Evolutionary conservation across 257 asterid genomes (phyloP).

Genomic region (Nemophila menziesii): DNA sequence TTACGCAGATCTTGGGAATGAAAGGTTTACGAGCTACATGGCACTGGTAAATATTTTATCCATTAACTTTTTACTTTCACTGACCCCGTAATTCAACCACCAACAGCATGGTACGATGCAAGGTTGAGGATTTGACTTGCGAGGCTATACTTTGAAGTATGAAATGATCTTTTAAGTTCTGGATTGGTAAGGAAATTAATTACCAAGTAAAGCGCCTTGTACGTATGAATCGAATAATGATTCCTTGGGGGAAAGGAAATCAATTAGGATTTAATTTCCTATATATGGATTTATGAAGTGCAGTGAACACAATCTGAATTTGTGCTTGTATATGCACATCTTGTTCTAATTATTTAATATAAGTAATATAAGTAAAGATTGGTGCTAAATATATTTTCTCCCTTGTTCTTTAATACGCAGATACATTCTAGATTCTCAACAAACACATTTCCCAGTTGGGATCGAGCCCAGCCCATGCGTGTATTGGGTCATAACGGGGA

Average conservation of each 20-base stretch:
- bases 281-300: slow-evolving; percentile 15
- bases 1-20: slow-evolving; percentile 95
- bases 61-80: slow-evolving; percentile 75
- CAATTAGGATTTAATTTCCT: slow-evolving; percentile 32
- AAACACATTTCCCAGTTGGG: slow-evolving; percentile 99
- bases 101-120: slow-evolving; percentile 97
- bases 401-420: slow-evolving; percentile 39
- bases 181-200: slow-evolving; percentile 92
- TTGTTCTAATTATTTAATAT: slow-evolving; percentile 1
- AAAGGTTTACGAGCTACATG: slow-evolving; percentile 99
- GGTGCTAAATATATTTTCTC: slow-evolving; percentile 12
- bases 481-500: slow-evolving; percentile 98
- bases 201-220: slow-evolving; percentile 58
- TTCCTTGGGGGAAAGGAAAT: slow-evolving; percentile 33
- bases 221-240: slow-evolving; percentile 31
- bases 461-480: slow-evolving; percentile 99
- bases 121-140: slow-evolving; percentile 99
- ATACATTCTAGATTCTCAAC: slow-evolving; percentile 93
- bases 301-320: slow-evolving; percentile 15
- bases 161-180: slow-evolving; percentile 99
- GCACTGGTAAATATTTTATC: slow-evolving; percentile 99
- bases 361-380: slow-evolving; percentile 5
- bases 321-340: slow-evolving; percentile 12
- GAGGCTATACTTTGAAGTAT: slow-evolving; percentile 99
- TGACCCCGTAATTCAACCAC: slow-evolving; percentile 91